Base-by-base conservation (phyloP, 176 grass and related monocot genomes). In the Triticum dicoccoides region DNA sequence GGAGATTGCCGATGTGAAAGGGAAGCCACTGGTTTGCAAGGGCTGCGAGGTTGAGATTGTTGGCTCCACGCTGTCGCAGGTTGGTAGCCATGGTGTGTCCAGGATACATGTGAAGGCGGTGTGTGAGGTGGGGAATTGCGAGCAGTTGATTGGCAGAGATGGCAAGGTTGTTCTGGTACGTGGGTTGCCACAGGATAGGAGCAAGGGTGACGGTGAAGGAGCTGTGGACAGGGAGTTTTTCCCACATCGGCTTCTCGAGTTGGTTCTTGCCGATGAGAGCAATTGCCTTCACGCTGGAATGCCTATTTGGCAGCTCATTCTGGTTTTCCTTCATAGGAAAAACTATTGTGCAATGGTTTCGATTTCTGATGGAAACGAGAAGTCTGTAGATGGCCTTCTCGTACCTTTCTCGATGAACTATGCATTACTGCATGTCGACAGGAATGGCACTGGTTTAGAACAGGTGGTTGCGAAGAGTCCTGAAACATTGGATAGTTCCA, bases 221-320 rank as follows among this genome's bases (percentile, higher is more conserved):
- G 34, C 25, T 30, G 77, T 71, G 69, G 81, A 91, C n/a, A 68
- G 67, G 27, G 88, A 90, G 54, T 96, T 90, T 69, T 94, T 91
- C 70, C 74, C 88, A 21, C 92, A 96, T 32, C 85, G 47, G 88
- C 54, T 99, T 67, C 77, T 99, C 69, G 85, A 94, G 71, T 80
- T 89, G 68, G 59, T 80, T 38, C 73, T 94, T 9, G 87, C 90
- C 27, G 65, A 72, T 14, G 89, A 93, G 68, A 82, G 83, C 21
- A 86, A 74, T 32, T 80, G 65, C 44, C 20, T 91, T 70, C 88
- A 86, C 59, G 58, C 14, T 42, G 80, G 76, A 73, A 93, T 80
- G 80, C 92, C 97, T 5, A 91, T 96, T 83, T 99, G 97, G 97
- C 97, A 99, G 86, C 80, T 99, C 42, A 86, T 99, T 89, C 78